These are phyloP conservation scores for Fusarium sp. DNA, from an alignment of 2,329 filamentous ascomycete species.

Conservation along the genomic window DNA sequence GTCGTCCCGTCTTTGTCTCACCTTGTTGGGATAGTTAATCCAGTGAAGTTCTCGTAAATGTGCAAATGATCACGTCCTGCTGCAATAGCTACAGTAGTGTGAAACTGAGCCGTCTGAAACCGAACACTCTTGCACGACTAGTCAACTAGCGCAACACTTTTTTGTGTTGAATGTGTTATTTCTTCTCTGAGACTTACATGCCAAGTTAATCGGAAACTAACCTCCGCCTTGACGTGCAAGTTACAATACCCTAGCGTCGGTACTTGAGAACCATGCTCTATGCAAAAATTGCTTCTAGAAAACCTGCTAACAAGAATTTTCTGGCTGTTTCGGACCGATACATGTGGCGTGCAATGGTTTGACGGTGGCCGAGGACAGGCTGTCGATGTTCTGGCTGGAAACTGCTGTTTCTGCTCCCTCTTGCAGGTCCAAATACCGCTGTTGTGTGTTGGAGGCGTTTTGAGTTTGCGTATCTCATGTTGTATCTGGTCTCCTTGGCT, in stretches of 20 bases:
- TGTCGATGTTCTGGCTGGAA: not conserved
- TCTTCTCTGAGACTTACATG: not conserved
- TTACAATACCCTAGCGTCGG: slow-evolving; percentile 1
- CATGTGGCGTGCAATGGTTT: not conserved
- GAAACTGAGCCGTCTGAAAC: slow-evolving; percentile 22
- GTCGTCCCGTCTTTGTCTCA: slow-evolving; percentile 1
- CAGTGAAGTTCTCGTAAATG: not conserved
- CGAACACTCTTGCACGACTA: slow-evolving; percentile 5
- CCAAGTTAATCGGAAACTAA: slow-evolving; percentile 11
- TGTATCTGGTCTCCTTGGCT: not conserved
- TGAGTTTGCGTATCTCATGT: not conserved
- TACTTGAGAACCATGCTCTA: not conserved
- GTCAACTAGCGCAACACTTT: slow-evolving; percentile 3
- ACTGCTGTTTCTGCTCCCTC: not conserved
- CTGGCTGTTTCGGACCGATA: slow-evolving; percentile 16
- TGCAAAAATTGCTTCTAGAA: slow-evolving; percentile 4
- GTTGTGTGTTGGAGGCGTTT: not conserved
- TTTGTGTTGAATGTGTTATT: not conserved
- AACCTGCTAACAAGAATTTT: slow-evolving; percentile 10
- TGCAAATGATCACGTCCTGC: slow-evolving; percentile 5
- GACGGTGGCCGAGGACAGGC: not conserved
- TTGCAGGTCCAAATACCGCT: not conserved
- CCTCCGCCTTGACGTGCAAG: not conserved
- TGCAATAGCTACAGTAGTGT: not conserved
- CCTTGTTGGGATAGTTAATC: not conserved